Evolutionary conservation across 202 grass and related monocot species (phyloP), one percentile per base, ranked within the genome.

Genomic region (Cymbopogon flexuosus): DNA sequence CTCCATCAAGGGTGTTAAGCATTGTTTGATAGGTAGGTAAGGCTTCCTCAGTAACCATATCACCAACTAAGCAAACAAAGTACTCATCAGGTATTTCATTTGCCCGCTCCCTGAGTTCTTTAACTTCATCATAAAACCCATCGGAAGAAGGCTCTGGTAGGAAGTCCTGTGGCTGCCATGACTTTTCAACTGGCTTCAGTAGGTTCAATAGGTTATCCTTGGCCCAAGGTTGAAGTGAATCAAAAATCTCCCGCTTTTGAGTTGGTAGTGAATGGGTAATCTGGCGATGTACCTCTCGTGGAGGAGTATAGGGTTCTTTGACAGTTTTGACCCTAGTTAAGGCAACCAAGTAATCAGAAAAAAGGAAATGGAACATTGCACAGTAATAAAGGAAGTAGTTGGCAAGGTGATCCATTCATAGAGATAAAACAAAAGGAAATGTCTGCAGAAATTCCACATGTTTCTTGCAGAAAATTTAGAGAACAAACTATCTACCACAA

Each of bases 31-130:
- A 94, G 11, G 94, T 97, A 37, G 94, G 94, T 70, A 97, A 79
- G 35, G 94, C 94, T 78, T 97, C 94, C 84, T 97, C 94, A 21
- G 94, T 97, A 84, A 97, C 91, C 94, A 97, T 97, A 64, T 97
- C 94, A 73, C 94, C 94, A 67, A 97, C 94, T 81, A 97, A 87
- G 78, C 94, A 97, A 80, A 97, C 89, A 78, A 89, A 94, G 78
- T 97, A 90, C 40, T 97, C 94, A 36, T 97, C 91, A 79, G 94
- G 91, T 41, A 97, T 92, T 79, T 97, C 94, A 70, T 86, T 91
- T 51, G 87, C 75, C 63, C 85, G 85, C 65, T 90, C 88, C 51
- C 70, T 86, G 37, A 93, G 79, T 78, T 90, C 85, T 77, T 81
- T 85, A 62, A 93, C 86, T 79, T 93, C 91, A 36, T 93, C 91